Evolutionary conservation across 768 basidiomycete species (phyloP), one percentile per base, ranked within the genome.

Genomic region (Mycena amicta): DNA sequence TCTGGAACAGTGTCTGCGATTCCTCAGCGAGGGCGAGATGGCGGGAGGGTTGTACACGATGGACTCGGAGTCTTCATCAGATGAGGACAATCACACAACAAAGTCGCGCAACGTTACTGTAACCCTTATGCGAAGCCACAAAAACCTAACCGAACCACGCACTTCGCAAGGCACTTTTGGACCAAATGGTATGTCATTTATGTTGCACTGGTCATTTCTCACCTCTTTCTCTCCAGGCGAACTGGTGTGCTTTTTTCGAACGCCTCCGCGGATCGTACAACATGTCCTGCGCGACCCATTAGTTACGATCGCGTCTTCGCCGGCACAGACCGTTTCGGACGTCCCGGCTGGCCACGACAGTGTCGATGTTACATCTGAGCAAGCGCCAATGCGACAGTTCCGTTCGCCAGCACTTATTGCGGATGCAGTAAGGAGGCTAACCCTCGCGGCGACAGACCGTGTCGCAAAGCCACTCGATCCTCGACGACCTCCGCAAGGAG

Each of bases 101-200:
- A 82, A 76, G 67, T 69, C 69, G 5, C 79, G 81, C 60, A 86
- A 85, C 28, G 66, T 79, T 12, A 80, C 84, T 0, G 78, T 84
- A 31, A 77, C 84, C 0, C 64, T 88, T 2, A 65, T 89, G 59
- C 77, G 86, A 50, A 84, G 79, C 50, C 81, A 86, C 64, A 90
- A 92, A 72, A 93, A 93, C 68, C 70, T 93, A 5, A 88, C 90
- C 0, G 92, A 94, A 70, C 89, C 93, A 1, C 77, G 91, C 60
- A 92, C 90, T 0, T 93, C 91, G 2, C 93, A 95, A 66, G 94
- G 92, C 2, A 83, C 87, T 0, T 96, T 95, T 76, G 91, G 93
- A 1, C 90, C 91, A 0, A 92, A 93, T 68, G 95, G 94, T 93
- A 57, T 46, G 78, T 68, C 3, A 8, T 40, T 33, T 20, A 11